phyloP scores from a whole-genome alignment of 148 eudicot species.

The Vaccinium darrowii region DNA sequence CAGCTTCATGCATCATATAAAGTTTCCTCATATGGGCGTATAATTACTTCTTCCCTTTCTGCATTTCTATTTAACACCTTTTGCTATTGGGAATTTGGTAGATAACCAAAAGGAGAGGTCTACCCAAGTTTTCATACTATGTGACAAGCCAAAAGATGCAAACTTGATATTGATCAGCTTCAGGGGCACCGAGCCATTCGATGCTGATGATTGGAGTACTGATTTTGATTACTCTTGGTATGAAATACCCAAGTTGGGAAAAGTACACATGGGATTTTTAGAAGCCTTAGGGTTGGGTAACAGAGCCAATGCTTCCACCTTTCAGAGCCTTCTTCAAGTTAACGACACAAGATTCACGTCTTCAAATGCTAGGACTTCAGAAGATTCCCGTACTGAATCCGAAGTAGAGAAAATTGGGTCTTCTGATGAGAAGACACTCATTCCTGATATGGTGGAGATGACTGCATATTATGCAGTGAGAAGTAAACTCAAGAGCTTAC shows the following conservation, averaged over 20 bases:
- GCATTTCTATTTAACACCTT: background rate
- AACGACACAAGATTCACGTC: background rate
- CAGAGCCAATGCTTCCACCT: slow-evolving; percentile 41
- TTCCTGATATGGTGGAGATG: slow-evolving; percentile 35
- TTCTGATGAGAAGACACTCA: slow-evolving; percentile 7
- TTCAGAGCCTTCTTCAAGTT: slow-evolving; percentile 29
- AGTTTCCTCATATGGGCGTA: background rate
- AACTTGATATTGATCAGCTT: slow-evolving; percentile 54
- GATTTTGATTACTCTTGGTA: slow-evolving; percentile 68
- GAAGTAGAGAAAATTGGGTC: background rate
- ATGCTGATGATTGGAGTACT: slow-evolving; percentile 64
- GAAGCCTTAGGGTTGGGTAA: slow-evolving; percentile 63
- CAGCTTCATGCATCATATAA: background rate
- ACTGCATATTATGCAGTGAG: slow-evolving; percentile 45
- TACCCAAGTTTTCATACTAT: slow-evolving; percentile 54
- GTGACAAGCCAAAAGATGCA: slow-evolving; percentile 55
- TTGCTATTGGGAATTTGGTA: slow-evolving; percentile 9
- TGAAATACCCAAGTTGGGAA: slow-evolving; percentile 51
- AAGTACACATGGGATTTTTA: slow-evolving; percentile 61
- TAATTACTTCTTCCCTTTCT: background rate
- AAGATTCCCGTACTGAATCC: slow-evolving; percentile 11
- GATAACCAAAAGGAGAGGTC: slow-evolving; percentile 53
- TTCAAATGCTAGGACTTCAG: slow-evolving; percentile 12
- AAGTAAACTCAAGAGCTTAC: slow-evolving; percentile 43
- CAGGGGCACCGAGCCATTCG: slow-evolving; percentile 64